phyloP scores from a whole-genome alignment of 768 basidiomycete species.

The Rhizopogon vesiculosus region DNA sequence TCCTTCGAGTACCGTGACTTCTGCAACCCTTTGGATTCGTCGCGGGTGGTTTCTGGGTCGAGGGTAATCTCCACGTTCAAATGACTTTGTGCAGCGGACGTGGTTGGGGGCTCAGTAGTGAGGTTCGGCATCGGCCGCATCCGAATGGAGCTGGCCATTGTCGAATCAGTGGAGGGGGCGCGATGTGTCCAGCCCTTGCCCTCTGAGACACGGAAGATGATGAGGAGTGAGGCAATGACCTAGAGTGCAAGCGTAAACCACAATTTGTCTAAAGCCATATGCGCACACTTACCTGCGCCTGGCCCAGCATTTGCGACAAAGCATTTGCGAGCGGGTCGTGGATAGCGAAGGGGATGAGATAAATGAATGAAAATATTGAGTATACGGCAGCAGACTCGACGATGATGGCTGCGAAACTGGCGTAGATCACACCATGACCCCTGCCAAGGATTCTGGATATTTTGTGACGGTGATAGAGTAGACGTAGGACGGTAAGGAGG shows the following conservation, averaged over 20 bases:
- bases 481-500: conserved; percentile 25
- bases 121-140: conserved; percentile 10
- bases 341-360: conserved; percentile 23
- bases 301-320: conserved; percentile 26
- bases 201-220: conserved; percentile 43
- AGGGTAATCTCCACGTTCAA: neutral
- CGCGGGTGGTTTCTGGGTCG: neutral
- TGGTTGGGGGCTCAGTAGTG: neutral
- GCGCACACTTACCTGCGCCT: conserved; percentile 19
- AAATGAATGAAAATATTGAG: conserved; percentile 25
- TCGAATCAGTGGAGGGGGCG: conserved; percentile 4
- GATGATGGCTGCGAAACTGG: conserved; percentile 29
- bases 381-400: conserved; percentile 31
- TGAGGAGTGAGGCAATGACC: conserved; percentile 44
- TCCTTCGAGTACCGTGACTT: neutral
- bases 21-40: neutral
- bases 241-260: conserved; percentile 11
- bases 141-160: conserved; percentile 1
- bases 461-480: conserved; percentile 23
- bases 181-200: conserved; percentile 37
- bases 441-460: conserved; percentile 22
- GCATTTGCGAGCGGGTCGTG: conserved; percentile 20
- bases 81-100: neutral
- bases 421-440: conserved; percentile 21
- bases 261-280: neutral